Conservation (phyloP, 1,139 yeast species). For the Yamadazyma jaroonii region DNA sequence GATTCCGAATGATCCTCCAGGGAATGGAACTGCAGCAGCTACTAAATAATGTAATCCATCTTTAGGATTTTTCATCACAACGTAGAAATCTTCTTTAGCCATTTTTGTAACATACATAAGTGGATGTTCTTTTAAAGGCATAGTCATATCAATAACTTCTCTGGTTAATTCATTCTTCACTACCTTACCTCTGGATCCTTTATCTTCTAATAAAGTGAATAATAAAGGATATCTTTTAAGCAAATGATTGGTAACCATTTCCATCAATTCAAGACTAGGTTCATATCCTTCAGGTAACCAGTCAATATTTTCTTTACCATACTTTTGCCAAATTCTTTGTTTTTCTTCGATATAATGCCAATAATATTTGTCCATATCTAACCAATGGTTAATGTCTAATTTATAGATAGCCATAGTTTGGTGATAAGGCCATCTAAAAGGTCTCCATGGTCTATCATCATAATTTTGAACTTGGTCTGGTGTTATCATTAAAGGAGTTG, state of each 20-base stretch:
- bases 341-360: conserved; percentile 64
- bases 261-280: conserved; percentile 63
- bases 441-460: conserved; percentile 80
- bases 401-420: conserved; percentile 76
- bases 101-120: conserved; percentile 59
- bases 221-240: conserved; percentile 58
- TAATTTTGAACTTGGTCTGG: conserved; percentile 64
- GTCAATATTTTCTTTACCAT: conserved; percentile 61
- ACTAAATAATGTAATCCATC: conserved; percentile 63
- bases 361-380: conserved; percentile 76
- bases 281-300: conserved; percentile 69
- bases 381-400: conserved; percentile 70
- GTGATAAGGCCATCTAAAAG: conserved; percentile 77
- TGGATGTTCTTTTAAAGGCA: conserved; percentile 63
- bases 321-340: conserved; percentile 52
- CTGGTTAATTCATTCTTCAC: conserved; percentile 61
- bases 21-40: conserved; percentile 78
- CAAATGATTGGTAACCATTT: conserved; percentile 59
- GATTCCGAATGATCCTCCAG: conserved; percentile 73
- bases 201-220: conserved; percentile 50
- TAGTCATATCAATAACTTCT: conserved; percentile 57
- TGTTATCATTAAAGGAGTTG: conserved; percentile 61
- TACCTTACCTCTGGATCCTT: conserved; percentile 30
- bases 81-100: conserved; percentile 73
- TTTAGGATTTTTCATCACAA: conserved; percentile 50